Evolutionary conservation across 73 alveolate species (phyloP).

Genomic region (Stentor roeselii): DNA sequence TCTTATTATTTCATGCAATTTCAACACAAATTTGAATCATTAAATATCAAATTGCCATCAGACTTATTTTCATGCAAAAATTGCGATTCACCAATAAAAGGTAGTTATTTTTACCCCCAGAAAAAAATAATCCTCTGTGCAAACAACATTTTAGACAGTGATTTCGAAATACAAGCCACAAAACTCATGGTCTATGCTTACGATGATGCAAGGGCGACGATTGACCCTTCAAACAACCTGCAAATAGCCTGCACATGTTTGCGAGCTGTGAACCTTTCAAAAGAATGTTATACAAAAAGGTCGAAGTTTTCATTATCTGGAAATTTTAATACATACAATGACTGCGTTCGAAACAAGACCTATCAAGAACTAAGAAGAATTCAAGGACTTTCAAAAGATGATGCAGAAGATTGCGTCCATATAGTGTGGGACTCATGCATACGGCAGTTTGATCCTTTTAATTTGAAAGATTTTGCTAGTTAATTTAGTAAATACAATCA

Average conservation of each 20-base stretch:
- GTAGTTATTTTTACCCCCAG: background rate
- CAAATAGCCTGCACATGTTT: constrained; percentile 20
- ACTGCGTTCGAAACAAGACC: background rate
- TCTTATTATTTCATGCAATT: background rate
- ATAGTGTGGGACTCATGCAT: background rate
- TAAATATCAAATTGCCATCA: background rate
- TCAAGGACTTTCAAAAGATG: background rate
- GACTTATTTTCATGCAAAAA: constrained; percentile 26
- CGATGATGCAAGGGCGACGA: constrained; percentile 25
- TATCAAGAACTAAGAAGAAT: background rate
- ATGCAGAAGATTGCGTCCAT: background rate
- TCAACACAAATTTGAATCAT: background rate
- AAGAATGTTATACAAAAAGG: constrained; percentile 4
- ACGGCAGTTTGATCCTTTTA: background rate
- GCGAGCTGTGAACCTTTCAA: constrained; percentile 9
- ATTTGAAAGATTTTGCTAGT: background rate
- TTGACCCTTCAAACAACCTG: background rate
- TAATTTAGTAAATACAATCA: no score
- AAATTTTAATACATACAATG: no score
- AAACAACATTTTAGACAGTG: background rate
- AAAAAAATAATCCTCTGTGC: constrained; percentile 26
- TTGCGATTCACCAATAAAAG: background rate
- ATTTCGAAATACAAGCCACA: background rate
- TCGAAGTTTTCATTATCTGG: background rate
- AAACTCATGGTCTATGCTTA: constrained; percentile 20